These are phyloP conservation scores for Discostella pseudostelligera DNA, from an alignment of 108 stramenopile species.

Conservation along the genomic window DNA sequence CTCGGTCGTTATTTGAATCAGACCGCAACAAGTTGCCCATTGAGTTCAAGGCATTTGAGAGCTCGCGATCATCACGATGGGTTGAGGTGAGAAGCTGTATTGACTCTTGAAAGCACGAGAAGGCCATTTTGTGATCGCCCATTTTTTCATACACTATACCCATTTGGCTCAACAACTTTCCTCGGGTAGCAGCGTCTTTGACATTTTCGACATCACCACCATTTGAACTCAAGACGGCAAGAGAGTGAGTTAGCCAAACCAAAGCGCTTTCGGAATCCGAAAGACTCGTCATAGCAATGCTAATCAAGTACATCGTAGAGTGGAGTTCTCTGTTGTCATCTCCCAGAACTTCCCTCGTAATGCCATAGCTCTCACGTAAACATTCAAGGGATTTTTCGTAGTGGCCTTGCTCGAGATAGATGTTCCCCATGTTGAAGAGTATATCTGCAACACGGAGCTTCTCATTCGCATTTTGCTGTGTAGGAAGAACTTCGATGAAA, in stretches of 20 bases:
- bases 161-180: constrained; percentile 33
- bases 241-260: constrained; percentile 30
- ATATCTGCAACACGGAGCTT: constrained; percentile 51
- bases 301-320: constrained; percentile 45
- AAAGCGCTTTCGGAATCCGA: constrained; percentile 25
- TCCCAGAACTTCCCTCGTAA: constrained; percentile 37
- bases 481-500: constrained; percentile 39
- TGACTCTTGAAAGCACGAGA: constrained; percentile 36
- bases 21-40: constrained; percentile 39
- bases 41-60: constrained; percentile 45
- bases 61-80: constrained; percentile 31
- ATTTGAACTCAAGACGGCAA: constrained; percentile 17
- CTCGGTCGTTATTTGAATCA: constrained; percentile 33
- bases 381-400: constrained; percentile 40
- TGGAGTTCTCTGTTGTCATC: constrained; percentile 39
- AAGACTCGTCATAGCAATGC: constrained; percentile 33
- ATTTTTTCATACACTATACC: constrained; percentile 28
- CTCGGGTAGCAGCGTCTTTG: constrained; percentile 17
- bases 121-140: constrained; percentile 19
- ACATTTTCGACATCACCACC: constrained; percentile 14
- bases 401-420: constrained; percentile 36
- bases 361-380: constrained; percentile 41
- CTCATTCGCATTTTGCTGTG: constrained; percentile 38
- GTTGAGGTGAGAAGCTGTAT: constrained; percentile 17
- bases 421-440: constrained; percentile 53